A percentile compares a stretch with the other conserved stretches of the same genome.
Evolutionary conservation across 2,329 filamentous ascomycete genomes (phyloP).

Genomic region (Alternaria longipes): DNA sequence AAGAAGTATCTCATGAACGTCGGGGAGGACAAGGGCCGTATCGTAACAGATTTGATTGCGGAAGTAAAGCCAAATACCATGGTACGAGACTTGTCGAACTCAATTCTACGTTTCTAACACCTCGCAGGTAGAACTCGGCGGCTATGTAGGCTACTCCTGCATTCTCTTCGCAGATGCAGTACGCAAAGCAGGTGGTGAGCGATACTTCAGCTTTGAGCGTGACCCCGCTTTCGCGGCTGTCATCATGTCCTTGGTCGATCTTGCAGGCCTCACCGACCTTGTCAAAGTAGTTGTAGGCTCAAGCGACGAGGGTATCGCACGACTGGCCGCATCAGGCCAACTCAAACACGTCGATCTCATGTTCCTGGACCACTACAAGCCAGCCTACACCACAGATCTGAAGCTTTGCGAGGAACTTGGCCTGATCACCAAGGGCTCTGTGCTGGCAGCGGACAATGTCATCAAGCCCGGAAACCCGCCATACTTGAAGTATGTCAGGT

Average conservation of each 20-base stretch:
- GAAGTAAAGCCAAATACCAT: slow-evolving; percentile 72
- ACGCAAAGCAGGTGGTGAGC: slow-evolving; percentile 68
- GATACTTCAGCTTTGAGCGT: slow-evolving; percentile 76
- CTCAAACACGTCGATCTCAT: slow-evolving; percentile 73
- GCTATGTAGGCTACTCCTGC: slow-evolving; percentile 83
- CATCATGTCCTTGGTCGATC: slow-evolving; percentile 72
- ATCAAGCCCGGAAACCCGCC: slow-evolving; percentile 76
- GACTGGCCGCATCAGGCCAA: slow-evolving; percentile 63
- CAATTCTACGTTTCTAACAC: slow-evolving; percentile 11
- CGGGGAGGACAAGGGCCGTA: slow-evolving; percentile 75
- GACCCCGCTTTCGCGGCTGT: slow-evolving; percentile 79
- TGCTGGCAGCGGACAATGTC: slow-evolving; percentile 75
- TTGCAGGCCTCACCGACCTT: slow-evolving; percentile 75
- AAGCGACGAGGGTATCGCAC: slow-evolving; percentile 71
- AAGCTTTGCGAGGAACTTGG: slow-evolving; percentile 78
- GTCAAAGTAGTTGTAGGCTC: slow-evolving; percentile 76
- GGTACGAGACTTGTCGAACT: slow-evolving; percentile 50
- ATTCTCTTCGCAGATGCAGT: slow-evolving; percentile 77
- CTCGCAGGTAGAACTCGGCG: slow-evolving; percentile 73
- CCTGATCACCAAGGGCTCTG: slow-evolving; percentile 69
- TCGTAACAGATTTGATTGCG: slow-evolving; percentile 73
- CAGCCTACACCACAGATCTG: slow-evolving; percentile 76
- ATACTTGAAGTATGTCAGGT: slow-evolving; percentile 75
- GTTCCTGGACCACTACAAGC: slow-evolving; percentile 85
- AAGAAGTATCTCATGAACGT: slow-evolving; percentile 83